Percentiles rank a stretch among this genome's conserved stretches.
These are phyloP conservation scores for Irpex sp. DNA, from an alignment of 1,284 basidiomycete genomes.

Conservation along the genomic window DNA sequence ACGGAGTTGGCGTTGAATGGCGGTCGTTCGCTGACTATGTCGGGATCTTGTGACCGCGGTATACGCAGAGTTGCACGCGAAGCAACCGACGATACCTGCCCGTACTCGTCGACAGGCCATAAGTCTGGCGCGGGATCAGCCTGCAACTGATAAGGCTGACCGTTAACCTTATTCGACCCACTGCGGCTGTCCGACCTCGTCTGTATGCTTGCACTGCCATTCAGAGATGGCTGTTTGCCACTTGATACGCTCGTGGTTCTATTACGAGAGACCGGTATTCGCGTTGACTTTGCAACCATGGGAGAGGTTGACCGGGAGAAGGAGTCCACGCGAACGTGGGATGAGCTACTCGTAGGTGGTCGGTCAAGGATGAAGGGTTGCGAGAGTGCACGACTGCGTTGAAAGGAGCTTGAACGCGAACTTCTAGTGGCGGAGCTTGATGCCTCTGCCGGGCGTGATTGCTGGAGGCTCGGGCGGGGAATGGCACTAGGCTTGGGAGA, in stretches of 20 bases:
- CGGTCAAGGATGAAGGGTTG: slow-evolving; percentile 43
- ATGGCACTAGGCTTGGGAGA: slow-evolving; percentile 37
- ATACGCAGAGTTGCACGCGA: slow-evolving; percentile 24
- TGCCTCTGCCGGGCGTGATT: slow-evolving; percentile 23
- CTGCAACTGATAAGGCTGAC: slow-evolving; percentile 12
- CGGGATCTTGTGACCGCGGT: slow-evolving; percentile 28
- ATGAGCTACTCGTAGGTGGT: slow-evolving; percentile 21
- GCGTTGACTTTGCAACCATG: slow-evolving; percentile 34
- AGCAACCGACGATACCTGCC: slow-evolving; percentile 19
- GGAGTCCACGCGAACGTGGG: slow-evolving; percentile 18
- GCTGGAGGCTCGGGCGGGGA: slow-evolving; percentile 41
- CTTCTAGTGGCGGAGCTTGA: slow-evolving; percentile 11
- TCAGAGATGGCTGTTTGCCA: slow-evolving; percentile 20
- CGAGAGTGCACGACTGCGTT: slow-evolving; percentile 53
- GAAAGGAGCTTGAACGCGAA: slow-evolving; percentile 15
- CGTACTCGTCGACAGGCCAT: slow-evolving; percentile 22
- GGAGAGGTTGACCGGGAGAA: slow-evolving; percentile 35
- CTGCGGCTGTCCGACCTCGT: slow-evolving; percentile 12
- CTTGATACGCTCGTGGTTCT: slow-evolving; percentile 41
- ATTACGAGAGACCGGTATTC: slow-evolving; percentile 43
- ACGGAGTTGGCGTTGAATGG: slow-evolving; percentile 21
- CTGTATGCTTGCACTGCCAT: slow-evolving; percentile 2
- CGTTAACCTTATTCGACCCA: slow-evolving; percentile 9
- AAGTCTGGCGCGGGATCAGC: slow-evolving; percentile 15
- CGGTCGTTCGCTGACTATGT: slow-evolving; percentile 42